Evolutionary conservation across 176 grass and related monocot genomes (phyloP).

Genomic region (Oryza meyeriana): DNA sequence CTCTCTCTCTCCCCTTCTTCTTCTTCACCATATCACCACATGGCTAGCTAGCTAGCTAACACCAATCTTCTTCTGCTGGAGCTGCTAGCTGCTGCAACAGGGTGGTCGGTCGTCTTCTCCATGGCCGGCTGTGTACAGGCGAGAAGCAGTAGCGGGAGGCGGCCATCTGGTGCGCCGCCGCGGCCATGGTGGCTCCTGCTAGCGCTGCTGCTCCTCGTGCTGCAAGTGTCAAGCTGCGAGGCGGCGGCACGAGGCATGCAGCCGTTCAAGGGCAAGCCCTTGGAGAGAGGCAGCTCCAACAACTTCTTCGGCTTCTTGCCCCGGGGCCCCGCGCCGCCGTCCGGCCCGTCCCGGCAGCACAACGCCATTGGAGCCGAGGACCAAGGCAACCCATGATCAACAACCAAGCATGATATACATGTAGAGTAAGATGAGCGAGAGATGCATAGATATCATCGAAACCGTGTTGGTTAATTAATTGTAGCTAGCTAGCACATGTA

Average conservation of each 20-base stretch:
- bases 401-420: too few relatives aligned
- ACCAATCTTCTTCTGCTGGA: background rate
- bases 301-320: constrained; percentile 76
- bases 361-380: constrained; percentile 67
- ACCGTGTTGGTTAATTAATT: background rate
- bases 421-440: background rate
- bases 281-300: constrained; percentile 45
- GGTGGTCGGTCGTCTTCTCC: background rate
- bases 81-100: background rate
- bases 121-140: constrained; percentile 16
- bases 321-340: constrained; percentile 48
- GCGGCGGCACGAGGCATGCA: constrained; percentile 69
- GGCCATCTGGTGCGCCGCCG: background rate
- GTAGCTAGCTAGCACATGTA: constrained; percentile 9
- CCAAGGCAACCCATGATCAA: constrained; percentile 25
- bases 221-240: constrained; percentile 43
- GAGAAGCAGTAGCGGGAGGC: background rate
- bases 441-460: background rate
- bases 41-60: too few relatives aligned
- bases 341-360: constrained; percentile 77
- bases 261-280: constrained; percentile 48
- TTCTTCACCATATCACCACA: background rate
- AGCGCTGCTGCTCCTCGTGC: constrained; percentile 15
- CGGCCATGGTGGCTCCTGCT: constrained; percentile 1
- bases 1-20: too few relatives aligned